A percentile compares a stretch with the other conserved stretches of the same genome.
Conservation (phyloP, 2,329 filamentous ascomycete species). For the Fusarium foetens region DNA sequence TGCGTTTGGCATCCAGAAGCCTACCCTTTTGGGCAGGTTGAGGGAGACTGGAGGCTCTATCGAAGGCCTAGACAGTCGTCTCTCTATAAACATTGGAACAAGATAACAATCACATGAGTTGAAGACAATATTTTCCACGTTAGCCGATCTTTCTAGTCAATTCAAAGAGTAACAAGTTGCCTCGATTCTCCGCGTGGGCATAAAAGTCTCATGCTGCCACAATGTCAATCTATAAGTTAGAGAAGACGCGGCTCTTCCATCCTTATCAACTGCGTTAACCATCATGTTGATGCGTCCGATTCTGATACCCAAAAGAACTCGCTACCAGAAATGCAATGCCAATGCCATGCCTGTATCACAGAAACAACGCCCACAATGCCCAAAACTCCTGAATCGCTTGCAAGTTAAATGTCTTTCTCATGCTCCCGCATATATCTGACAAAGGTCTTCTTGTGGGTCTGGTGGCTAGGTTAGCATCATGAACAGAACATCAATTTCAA, state of each 20-base stretch:
- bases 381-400: slow-evolving; percentile 8
- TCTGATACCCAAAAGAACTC: slow-evolving; percentile 21
- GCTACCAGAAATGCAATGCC: slow-evolving; percentile 26
- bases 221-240: neutral
- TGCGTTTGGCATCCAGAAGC: slow-evolving; percentile 27
- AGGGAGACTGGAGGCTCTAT: slow-evolving; percentile 16
- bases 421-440: slow-evolving; percentile 92
- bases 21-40: slow-evolving; percentile 35
- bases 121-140: neutral
- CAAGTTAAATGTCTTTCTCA: slow-evolving; percentile 61
- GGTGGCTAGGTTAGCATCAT: slow-evolving; percentile 19
- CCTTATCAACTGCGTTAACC: slow-evolving; percentile 2
- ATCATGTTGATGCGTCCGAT: neutral
- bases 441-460: slow-evolving; percentile 96
- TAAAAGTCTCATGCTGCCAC: slow-evolving; percentile 8
- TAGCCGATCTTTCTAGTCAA: neutral
- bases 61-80: neutral
- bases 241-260: slow-evolving; percentile 2
- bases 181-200: neutral
- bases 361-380: slow-evolving; percentile 15
- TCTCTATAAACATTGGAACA: neutral
- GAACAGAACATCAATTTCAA: neutral
- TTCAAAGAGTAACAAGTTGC: neutral
- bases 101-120: neutral
- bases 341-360: slow-evolving; percentile 24